Evolutionary conservation across 495 filamentous ascomycete species (phyloP), one percentile per base, ranked within the genome.

Genomic region (Hyaloscypha finlandica): DNA sequence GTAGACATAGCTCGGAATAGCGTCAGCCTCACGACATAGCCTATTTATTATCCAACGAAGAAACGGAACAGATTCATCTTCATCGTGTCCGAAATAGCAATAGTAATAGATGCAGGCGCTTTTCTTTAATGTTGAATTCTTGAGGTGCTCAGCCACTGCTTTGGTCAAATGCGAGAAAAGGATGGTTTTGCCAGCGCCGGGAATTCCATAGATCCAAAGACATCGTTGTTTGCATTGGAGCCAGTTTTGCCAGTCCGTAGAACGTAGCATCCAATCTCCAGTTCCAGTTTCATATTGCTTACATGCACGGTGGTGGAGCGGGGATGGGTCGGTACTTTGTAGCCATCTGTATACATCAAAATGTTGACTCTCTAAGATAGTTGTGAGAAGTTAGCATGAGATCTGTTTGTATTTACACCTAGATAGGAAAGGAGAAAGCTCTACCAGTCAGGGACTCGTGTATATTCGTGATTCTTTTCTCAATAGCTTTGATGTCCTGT

Each of bases 121-220:
- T 25, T 9, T 4, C 48, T 61, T 29, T 48, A 6, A 9, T n/a
- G n/a, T n/a, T n/a, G n/a, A n/a, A n/a, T n/a, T 6, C 29, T 6
- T 9, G 20, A 29, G 53, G 20, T 11, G 8, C 19, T 31, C 25
- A 3, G 29, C 53, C 9, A 31, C 29, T 2, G 8, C 14, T 31
- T 55, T n/a, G 4, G 25, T 55, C 14, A 55, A 14, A 14, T 55
- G 53, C 9, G 53, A 55, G 2, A n/a, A 6, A 25, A 74, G 63
- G 56, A 76, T 55, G 31, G 75, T 68, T 61, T 74, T 75, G 12
- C 71, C 74, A 64, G 70, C 69, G 25, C 75, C 75, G n/a, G 74
- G 59, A 12, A 63, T 72, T n/a, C 71, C 73, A 59, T 74, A 61
- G 6, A 75, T 67, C 71, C 72, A 73, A 12, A 77, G 32, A 37